phyloP scores from a whole-genome alignment of 805 yeast species.

The Zygosaccharomyces rouxii region DNA sequence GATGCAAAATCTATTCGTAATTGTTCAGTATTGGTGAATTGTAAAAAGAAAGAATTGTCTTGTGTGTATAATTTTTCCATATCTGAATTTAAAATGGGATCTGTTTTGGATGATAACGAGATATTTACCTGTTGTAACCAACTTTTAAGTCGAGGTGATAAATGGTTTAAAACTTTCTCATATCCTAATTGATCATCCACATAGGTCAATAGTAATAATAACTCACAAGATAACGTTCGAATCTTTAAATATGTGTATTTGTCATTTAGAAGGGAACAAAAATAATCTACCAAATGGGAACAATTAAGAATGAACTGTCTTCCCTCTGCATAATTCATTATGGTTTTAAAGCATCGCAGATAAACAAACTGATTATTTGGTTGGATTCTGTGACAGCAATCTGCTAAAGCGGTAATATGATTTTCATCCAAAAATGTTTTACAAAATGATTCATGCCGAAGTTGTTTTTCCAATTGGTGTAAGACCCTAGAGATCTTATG shows the following conservation, averaged over 20 bases:
- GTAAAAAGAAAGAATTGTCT: constrained; percentile 6
- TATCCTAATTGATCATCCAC: constrained; percentile 26
- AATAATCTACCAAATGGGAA: constrained; percentile 14
- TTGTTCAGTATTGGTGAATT: constrained; percentile 20
- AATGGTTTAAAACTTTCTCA: constrained; percentile 17
- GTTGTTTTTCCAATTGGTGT: constrained; percentile 27
- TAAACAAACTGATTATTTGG: constrained; percentile 20
- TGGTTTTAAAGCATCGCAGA: constrained; percentile 27
- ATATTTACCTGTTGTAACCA: constrained; percentile 6
- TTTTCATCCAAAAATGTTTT: constrained; percentile 17
- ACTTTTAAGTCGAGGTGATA: constrained; percentile 14
- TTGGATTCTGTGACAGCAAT: constrained; percentile 6
- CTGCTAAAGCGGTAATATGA: constrained; percentile 14
- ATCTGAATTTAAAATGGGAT: neutral
- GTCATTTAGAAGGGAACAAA: constrained; percentile 17
- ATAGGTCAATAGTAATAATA: constrained; percentile 27
- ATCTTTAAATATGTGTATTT: constrained; percentile 16
- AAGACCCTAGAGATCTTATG: constrained; percentile 15
- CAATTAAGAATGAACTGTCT: constrained; percentile 15
- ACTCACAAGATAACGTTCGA: constrained; percentile 22
- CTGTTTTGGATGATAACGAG: neutral
- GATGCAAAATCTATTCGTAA: constrained; percentile 61
- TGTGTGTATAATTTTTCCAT: constrained; percentile 4
- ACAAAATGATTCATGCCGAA: constrained; percentile 22
- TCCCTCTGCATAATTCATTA: constrained; percentile 22